Conservation (phyloP, 257 asterid genomes). For the Galeopsis tetrahit region DNA sequence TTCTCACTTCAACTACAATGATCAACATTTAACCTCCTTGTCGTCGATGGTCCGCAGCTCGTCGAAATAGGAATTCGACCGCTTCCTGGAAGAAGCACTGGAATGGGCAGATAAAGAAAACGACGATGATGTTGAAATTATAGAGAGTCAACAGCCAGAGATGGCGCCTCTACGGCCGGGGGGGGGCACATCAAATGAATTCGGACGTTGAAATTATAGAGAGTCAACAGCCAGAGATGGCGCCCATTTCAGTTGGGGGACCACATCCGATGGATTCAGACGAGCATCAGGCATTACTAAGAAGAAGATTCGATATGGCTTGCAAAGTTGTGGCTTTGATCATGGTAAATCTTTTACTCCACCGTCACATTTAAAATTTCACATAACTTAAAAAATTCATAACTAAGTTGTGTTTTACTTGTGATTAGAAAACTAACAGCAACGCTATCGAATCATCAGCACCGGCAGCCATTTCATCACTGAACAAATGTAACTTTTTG, state of each 20-base stretch:
- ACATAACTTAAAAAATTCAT: too few relatives aligned
- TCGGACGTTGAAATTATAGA: too few relatives aligned
- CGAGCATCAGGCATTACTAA: constrained; percentile 74
- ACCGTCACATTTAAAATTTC: too few relatives aligned
- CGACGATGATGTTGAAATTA: constrained; percentile 46
- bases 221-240: too few relatives aligned
- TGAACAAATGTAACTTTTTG: too few relatives aligned
- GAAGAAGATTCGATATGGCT: constrained; percentile 80
- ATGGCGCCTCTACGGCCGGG: constrained; percentile 21
- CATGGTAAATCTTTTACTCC: constrained; percentile 46
- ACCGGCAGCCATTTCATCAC: too few relatives aligned
- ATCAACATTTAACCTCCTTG: too few relatives aligned
- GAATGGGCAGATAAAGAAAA: neutral
- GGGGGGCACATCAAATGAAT: neutral
- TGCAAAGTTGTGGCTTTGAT: constrained; percentile 93
- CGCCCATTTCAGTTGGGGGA: neutral
- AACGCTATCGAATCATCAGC: too few relatives aligned
- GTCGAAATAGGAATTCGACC: too few relatives aligned
- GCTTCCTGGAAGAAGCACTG: too few relatives aligned
- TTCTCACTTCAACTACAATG: too few relatives aligned
- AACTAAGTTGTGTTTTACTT: neutral
- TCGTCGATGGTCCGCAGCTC: too few relatives aligned
- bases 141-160: constrained; percentile 28
- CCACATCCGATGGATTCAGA: constrained; percentile 57
- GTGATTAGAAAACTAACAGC: neutral